phyloP scores from a whole-genome alignment of 306 rosid species.

The Calophaca sinica region DNA sequence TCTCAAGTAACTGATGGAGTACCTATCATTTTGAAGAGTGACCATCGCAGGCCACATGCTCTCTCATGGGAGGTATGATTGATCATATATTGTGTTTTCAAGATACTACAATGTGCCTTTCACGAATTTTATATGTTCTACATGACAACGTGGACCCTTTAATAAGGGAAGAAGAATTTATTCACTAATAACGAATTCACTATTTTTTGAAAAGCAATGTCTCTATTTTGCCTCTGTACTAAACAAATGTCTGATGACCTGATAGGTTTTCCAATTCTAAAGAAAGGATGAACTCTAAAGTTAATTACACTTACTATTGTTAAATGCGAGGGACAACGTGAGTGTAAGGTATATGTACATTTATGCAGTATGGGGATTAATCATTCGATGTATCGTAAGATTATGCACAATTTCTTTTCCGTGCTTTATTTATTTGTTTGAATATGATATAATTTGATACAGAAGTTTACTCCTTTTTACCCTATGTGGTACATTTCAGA shows the following conservation, averaged over 20 bases:
- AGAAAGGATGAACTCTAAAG: slow-evolving; percentile 31
- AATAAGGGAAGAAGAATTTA: background rate
- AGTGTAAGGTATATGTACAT: slow-evolving; percentile 19
- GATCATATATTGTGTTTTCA: slow-evolving; percentile 44
- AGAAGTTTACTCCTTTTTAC: slow-evolving; percentile 17
- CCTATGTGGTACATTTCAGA: slow-evolving; percentile 13
- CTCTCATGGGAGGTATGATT: slow-evolving; percentile 96
- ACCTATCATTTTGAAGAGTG: slow-evolving; percentile 83
- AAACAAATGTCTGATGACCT: slow-evolving; percentile 19
- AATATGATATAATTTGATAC: slow-evolving; percentile 17
- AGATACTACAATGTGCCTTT: slow-evolving; percentile 41
- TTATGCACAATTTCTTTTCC: background rate
- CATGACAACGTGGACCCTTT: slow-evolving; percentile 13
- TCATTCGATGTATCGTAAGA: slow-evolving; percentile 5
- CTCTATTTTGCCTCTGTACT: slow-evolving; percentile 32
- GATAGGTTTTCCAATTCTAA: slow-evolving; percentile 7
- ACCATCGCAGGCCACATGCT: slow-evolving; percentile 98
- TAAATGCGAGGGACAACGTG: background rate
- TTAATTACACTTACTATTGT: slow-evolving; percentile 25
- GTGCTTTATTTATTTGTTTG: slow-evolving; percentile 22
- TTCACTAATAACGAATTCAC: slow-evolving; percentile 5
- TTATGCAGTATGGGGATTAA: slow-evolving; percentile 37
- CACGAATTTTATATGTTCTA: slow-evolving; percentile 34
- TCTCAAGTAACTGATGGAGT: slow-evolving; percentile 75
- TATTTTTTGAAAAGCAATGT: slow-evolving; percentile 20